Evolutionary conservation across 768 basidiomycete genomes (phyloP).

Genomic region (Mycena rosella): DNA sequence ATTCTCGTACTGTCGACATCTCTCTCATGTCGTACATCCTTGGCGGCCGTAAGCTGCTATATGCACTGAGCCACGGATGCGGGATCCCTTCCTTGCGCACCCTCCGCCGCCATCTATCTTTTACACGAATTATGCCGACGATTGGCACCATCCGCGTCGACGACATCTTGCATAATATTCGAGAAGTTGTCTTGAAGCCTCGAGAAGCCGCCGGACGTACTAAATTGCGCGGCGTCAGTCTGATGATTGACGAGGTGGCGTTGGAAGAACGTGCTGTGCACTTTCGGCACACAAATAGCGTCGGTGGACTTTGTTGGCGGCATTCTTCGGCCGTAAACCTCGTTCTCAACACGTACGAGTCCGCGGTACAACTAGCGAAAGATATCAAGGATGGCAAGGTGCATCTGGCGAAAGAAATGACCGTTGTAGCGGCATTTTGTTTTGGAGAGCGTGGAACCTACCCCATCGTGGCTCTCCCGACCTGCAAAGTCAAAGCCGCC

Average conservation of each 20-base stretch:
- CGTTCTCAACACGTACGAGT: no score
- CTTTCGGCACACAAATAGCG: background rate
- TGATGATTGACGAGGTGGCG: background rate
- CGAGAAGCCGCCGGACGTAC: background rate
- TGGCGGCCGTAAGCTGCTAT: constrained; percentile 24
- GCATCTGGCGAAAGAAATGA: no score
- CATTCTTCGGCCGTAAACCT: background rate
- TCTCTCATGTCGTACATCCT: constrained; percentile 14
- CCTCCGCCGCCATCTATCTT: background rate
- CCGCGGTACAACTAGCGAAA: no score
- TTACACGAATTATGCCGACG: background rate
- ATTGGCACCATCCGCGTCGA: background rate
- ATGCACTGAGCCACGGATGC: constrained; percentile 29
- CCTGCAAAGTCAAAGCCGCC: no score
- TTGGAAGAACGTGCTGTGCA: background rate
- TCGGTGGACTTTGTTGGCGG: no score
- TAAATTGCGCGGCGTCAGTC: background rate
- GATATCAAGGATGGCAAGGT: no score
- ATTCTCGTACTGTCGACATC: constrained; percentile 17
- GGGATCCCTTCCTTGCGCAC: constrained; percentile 16
- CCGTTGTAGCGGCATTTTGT: no score
- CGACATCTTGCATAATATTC: background rate
- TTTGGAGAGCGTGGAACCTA: no score
- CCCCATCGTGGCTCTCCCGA: no score
- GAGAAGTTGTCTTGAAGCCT: background rate